Evolutionary conservation across 2,329 filamentous ascomycete species (phyloP), one percentile per base, ranked within the genome.

Genomic region (Madurella fahalii): DNA sequence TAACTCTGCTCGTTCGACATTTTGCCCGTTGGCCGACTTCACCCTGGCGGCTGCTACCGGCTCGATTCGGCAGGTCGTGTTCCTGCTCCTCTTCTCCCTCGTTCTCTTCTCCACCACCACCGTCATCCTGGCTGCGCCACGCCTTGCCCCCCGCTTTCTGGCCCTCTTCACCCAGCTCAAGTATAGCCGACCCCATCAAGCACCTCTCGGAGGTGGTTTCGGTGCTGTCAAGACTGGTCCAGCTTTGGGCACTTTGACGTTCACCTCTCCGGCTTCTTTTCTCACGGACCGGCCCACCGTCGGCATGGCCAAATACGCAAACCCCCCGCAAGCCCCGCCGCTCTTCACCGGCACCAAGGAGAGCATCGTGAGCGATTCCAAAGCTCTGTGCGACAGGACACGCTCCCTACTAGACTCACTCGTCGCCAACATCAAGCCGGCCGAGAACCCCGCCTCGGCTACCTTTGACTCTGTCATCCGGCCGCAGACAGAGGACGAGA

Each of bases 321-420:
- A 79, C 67, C 89, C 89, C 59, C 89, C 89, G 2, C 89, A 93
- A 76, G 77, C 85, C 40, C 89, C 89, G 54, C 88, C 89, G 52
- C 79, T 84, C 67, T 94, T 93, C 73, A 89, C 81, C 2, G 86
- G 85, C 62, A 91, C 87, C 45, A 82, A 86, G 60, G 79, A 86
- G 56, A 82, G 80, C 62, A 80, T 94, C 61, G 71, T 89, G 41
- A 75, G 77, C 57, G 84, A 87, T 63, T 84, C 87, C 47, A 83
- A 89, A 72, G 74, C 74, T 52, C 71, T 89, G 50, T 87, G 87
- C 64, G 81, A 84, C 44, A 71, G 71, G 43, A 86, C 81, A 45
- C 83, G 87, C 61, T 71, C 73, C 17, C 69, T 88, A 18, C 77
- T 89, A 60, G 87, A 93, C 74, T 77, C 77, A 62, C 75, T 92